Base-by-base conservation (phyloP, 1,139 yeast genomes). In the Blastobotrys arbuscula region DNA sequence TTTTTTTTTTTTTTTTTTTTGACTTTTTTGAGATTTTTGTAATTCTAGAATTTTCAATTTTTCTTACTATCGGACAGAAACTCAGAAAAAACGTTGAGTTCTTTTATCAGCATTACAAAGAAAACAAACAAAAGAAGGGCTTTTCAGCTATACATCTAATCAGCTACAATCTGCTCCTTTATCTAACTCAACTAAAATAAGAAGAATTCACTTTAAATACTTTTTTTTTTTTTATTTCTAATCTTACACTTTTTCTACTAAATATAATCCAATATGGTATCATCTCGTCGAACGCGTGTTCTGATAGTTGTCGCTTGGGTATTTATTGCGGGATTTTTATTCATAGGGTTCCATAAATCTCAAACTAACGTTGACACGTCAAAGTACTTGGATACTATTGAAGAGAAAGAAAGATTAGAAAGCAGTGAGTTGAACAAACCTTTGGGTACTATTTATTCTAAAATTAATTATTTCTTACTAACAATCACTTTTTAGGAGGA, bases 261-360 rank as follows among this genome's bases (percentile, higher is more conserved):
- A 16, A n/a, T 33, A 6, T 33, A n/a, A 16, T 6, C 7, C 24
- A 42, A 37, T 7, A 59, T 59, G 62, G 60, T 60, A 10, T 56
- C 59, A 42, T 52, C 64, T n/a, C 54, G 62, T 45, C 52, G 63
- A 47, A 55, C 60, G 9, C 56, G 64, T 19, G 54, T 60, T 28
- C 47, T 56, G 26, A 51, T 60, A 26, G 59, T 62, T 37, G 56
- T 63, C 15, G 55, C 57, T n/a, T 54, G 61, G 58, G 56, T 63
- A n/a, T 48, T 60, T 39, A 51, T 57, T 24, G 54, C 57, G 20
- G 54, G 58, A 37, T 50, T 59, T 34, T 34, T 59, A 34, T 58
- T 62, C 40, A 54, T 60, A 41, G 56, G 57, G 10, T 59, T 53
- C 44, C 63, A 59, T 33, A 45, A 56, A 12, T 50, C 54, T 20